Evolutionary conservation across 208 protist species (phyloP), one percentile per base, ranked within the genome.

Genomic region (Leishmania gerbilli): DNA sequence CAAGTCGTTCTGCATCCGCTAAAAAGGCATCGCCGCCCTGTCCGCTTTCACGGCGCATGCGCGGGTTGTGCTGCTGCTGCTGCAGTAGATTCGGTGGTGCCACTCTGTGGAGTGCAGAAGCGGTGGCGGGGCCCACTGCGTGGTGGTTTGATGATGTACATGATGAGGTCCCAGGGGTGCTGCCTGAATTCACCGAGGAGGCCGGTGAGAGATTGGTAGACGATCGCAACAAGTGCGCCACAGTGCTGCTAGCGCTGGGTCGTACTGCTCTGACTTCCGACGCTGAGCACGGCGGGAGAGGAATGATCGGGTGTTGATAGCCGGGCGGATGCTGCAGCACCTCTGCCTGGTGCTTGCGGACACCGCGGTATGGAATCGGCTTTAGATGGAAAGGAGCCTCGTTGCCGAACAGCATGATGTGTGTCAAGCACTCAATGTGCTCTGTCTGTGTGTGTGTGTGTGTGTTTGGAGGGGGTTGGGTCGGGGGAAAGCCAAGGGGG

Each of bases 261-360:
- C 11, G 11, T 49, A 13, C 2, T 51, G 40, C 34, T 37, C 34
- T 53, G 40, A 17, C n/a, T 21, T 74, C 49, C 45, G 37, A 19
- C 24, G 21, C 53, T 62, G 74, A 27, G 40, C 8, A 47, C 0
- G 37, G 74, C 40, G 79, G 75, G 51, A 71, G 71, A 53, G 83
- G 87, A 27, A 77, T 49, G 11, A 95, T 49, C 8, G 92, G 92
- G 79, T 92, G 84, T 3, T 76, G 53, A 81, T 95, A 95, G 69
- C 87, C 87, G 6, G 92, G 92, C 74, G 90, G 90, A 77, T 95
- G 92, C 74, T 92, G 89, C n/a, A 88, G 77, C 24, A 80, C 84
- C 62, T 95, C 90, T 42, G 89, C 90, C 75, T 95, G 85, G 65
- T 89, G 84, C 62, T 83, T 81, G 58, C 92, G 90, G 55, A 93